Evolutionary conservation across 495 filamentous ascomycete genomes (phyloP).

Genomic region (Penicillium canariense): DNA sequence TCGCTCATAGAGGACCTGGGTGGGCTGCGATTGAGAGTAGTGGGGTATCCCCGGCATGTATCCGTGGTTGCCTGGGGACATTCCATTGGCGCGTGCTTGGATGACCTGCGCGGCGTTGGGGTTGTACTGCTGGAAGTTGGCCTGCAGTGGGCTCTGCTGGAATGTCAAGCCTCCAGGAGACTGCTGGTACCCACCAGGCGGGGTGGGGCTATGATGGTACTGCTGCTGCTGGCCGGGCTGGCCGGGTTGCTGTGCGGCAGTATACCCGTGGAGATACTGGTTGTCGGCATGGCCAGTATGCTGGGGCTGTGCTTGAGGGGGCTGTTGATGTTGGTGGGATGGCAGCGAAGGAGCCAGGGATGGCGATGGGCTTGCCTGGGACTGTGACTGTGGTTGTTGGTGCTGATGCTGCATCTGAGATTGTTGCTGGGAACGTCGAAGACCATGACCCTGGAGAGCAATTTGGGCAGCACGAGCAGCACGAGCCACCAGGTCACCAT

Average conservation of each 20-base stretch:
- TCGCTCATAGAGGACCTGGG: slow-evolving; percentile 74
- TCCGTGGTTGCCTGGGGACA: slow-evolving; percentile 39
- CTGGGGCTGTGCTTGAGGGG: slow-evolving; percentile 22
- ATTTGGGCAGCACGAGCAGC: slow-evolving; percentile 54
- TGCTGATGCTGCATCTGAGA: slow-evolving; percentile 33
- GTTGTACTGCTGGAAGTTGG: slow-evolving; percentile 47
- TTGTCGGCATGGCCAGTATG: slow-evolving; percentile 28
- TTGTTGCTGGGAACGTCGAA: slow-evolving; percentile 46
- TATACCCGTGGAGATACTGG: slow-evolving; percentile 32
- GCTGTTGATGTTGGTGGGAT: slow-evolving; percentile 23
- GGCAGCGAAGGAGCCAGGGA: slow-evolving; percentile 25
- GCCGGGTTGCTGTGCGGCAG: slow-evolving; percentile 24
- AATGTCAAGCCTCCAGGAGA: slow-evolving; percentile 36
- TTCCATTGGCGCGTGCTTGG: slow-evolving; percentile 32
- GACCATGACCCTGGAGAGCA: slow-evolving; percentile 49
- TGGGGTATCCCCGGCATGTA: slow-evolving; percentile 54
- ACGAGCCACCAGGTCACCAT: slow-evolving; percentile 52
- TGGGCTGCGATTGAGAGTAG: slow-evolving; percentile 71
- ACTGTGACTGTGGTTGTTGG: slow-evolving; percentile 22
- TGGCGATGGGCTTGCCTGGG: slow-evolving; percentile 25
- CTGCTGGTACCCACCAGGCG: slow-evolving; percentile 38
- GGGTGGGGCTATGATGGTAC: slow-evolving; percentile 42
- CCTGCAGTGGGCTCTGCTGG: slow-evolving; percentile 42
- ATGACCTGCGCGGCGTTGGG: slow-evolving; percentile 38
- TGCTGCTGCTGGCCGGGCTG: slow-evolving; percentile 28